These are phyloP conservation scores for Cochlearia excelsa DNA, from an alignment of 345 rosid species.

Conservation along the genomic window DNA sequence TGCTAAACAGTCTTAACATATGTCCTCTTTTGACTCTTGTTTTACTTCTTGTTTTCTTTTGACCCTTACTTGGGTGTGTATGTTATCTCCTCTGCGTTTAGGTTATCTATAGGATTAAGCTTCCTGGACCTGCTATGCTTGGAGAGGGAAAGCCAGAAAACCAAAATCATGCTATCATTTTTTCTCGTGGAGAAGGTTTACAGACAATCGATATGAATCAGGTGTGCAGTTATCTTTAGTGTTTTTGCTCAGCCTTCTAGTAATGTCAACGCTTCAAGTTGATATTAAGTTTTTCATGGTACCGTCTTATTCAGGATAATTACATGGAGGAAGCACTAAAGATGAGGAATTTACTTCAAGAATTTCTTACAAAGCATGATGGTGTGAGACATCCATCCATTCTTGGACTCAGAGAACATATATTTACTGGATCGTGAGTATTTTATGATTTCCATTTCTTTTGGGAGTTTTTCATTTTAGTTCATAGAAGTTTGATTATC, in stretches of 20 bases:
- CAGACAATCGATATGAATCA: constrained; percentile 99
- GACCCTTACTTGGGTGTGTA: constrained; percentile 6
- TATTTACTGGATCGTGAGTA: constrained; percentile 94
- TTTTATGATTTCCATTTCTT: constrained; percentile 15
- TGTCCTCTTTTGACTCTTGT: constrained; percentile 4
- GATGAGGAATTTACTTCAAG: constrained; percentile 95
- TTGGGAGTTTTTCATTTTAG: not conserved
- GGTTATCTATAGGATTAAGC: constrained; percentile 90
- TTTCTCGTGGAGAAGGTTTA: constrained; percentile 97
- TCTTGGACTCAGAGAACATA: constrained; percentile 97
- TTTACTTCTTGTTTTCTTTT: constrained; percentile 5
- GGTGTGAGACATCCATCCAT: constrained; percentile 92
- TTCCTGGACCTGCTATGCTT: constrained; percentile 95
- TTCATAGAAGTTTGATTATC: constrained; percentile 4
- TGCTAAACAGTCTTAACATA: not conserved
- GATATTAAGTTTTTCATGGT: not conserved
- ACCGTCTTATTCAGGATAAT: constrained; percentile 58
- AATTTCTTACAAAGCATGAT: constrained; percentile 90
- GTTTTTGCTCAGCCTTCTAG: not conserved
- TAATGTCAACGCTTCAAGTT: not conserved
- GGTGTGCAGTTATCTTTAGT: constrained; percentile 39
- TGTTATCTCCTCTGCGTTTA: constrained; percentile 32
- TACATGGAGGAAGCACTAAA: constrained; percentile 99
- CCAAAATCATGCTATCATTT: constrained; percentile 95
- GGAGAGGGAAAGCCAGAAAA: constrained; percentile 99